Percentiles rank a stretch among this genome's conserved stretches.
Conservation (phyloP, 306 rosid species). For the Cucumis hystrix region DNA sequence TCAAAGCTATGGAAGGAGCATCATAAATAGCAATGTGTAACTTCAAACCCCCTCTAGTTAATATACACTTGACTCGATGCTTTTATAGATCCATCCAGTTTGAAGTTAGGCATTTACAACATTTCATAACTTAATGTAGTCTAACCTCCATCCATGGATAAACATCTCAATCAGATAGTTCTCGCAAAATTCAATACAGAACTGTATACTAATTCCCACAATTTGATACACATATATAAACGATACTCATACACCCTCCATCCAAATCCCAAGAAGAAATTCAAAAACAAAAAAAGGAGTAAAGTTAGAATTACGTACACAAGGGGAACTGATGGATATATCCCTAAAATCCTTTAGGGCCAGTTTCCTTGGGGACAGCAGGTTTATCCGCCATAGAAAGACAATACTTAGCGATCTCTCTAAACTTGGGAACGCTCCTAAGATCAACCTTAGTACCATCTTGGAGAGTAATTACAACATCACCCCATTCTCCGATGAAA, state of each 20-base stretch:
- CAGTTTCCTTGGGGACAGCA: constrained; percentile 17
- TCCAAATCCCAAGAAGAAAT: neutral
- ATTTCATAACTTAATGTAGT: no score
- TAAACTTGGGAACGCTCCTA: constrained; percentile 73
- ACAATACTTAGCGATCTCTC: constrained; percentile 76
- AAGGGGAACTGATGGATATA: neutral
- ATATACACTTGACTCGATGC: no score
- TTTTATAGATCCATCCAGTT: no score
- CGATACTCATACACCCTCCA: neutral
- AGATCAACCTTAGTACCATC: constrained; percentile 86
- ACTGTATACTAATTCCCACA: neutral
- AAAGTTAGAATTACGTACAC: neutral
- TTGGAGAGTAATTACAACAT: constrained; percentile 58
- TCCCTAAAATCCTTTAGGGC: constrained; percentile 48
- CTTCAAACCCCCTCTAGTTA: no score
- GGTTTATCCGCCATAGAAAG: constrained; percentile 47
- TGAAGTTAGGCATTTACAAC: no score
- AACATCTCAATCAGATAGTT: neutral
- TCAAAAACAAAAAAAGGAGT: neutral
- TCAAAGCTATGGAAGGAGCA: no score
- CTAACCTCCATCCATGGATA: no score
- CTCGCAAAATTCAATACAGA: neutral
- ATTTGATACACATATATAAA: neutral
- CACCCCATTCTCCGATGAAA: constrained; percentile 95
- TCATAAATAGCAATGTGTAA: no score